Percentiles rank a stretch among this genome's conserved stretches.
Conservation (phyloP, 1,284 basidiomycete species). For the Filobasidium uniguttulatum region DNA sequence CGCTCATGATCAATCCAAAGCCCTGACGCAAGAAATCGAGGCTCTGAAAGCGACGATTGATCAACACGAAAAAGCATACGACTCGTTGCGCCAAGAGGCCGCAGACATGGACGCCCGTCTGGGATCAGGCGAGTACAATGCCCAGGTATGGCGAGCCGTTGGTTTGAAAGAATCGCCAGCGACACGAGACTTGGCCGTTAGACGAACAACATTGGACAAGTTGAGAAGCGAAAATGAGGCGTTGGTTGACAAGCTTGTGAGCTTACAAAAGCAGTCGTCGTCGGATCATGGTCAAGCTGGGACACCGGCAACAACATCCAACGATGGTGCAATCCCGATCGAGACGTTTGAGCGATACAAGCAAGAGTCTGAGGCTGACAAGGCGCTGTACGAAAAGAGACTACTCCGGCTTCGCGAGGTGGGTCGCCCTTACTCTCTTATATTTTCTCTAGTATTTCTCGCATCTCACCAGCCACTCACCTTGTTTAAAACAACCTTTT, state of each 20-base stretch:
- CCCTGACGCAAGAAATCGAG: constrained; percentile 1
- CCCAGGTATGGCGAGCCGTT: constrained; percentile 36
- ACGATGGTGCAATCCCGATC: constrained; percentile 34
- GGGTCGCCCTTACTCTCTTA: constrained; percentile 6
- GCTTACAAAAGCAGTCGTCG: constrained; percentile 17
- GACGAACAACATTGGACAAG: constrained; percentile 39
- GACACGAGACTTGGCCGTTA: constrained; percentile 37
- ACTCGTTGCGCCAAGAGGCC: constrained; percentile 7
- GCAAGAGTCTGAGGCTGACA: constrained; percentile 37
- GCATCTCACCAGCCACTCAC: neutral
- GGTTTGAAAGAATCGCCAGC: constrained; percentile 41
- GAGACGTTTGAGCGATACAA: constrained; percentile 37
- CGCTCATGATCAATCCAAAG: constrained; percentile 1
- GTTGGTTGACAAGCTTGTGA: constrained; percentile 34
- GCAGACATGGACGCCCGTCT: constrained; percentile 34
- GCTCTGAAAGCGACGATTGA: constrained; percentile 4
- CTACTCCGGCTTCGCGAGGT: constrained; percentile 41
- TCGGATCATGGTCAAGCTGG: neutral
- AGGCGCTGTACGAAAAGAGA: constrained; percentile 40
- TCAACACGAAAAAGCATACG: constrained; percentile 9
- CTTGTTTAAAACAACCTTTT: neutral
- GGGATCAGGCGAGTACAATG: constrained; percentile 42
- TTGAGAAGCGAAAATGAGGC: constrained; percentile 40
- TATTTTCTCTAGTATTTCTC: no score
- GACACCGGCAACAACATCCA: constrained; percentile 2